Conservation (phyloP, 176 grass and related monocot genomes). For the Calamus simplicifolius region DNA sequence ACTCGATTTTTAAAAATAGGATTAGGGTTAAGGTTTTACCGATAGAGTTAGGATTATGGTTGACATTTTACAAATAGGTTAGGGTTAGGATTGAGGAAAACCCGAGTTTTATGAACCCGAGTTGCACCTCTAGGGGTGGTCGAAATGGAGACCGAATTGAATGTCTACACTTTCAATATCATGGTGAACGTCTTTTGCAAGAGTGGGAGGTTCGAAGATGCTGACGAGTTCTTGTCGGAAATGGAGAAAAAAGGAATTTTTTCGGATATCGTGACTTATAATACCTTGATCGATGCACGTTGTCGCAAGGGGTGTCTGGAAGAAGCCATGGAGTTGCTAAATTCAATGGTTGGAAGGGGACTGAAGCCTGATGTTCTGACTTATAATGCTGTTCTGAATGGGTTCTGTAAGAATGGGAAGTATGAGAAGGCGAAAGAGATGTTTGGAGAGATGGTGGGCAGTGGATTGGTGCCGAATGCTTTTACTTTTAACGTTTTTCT, state of each 20-base stretch:
- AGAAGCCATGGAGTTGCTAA: conserved; percentile 49
- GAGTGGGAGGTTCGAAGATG: conserved; percentile 40
- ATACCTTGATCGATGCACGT: conserved; percentile 69
- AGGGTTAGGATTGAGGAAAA: no score
- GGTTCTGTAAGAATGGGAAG: conserved; percentile 46
- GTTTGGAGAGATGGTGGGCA: conserved; percentile 39
- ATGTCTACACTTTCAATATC: conserved; percentile 83
- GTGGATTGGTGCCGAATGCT: conserved; percentile 32
- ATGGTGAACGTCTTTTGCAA: conserved; percentile 86
- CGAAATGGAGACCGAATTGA: conserved; percentile 36
- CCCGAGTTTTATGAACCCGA: no score
- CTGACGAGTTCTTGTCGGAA: conserved; percentile 36
- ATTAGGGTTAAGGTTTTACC: no score
- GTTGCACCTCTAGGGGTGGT: no score
- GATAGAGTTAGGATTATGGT: no score
- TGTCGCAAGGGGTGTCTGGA: conserved; percentile 40
- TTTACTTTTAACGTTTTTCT: conserved; percentile 82
- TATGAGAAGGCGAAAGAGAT: conserved; percentile 49
- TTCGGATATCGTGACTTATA: conserved; percentile 80
- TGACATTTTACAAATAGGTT: no score
- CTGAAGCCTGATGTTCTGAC: conserved; percentile 55
- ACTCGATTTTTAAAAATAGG: no score
- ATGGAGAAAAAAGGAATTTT: conserved; percentile 64
- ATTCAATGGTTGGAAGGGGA: conserved; percentile 44
- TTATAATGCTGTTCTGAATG: conserved; percentile 72